phyloP scores from a whole-genome alignment of 1,284 basidiomycete genomes.

The Tilletia setariae region DNA sequence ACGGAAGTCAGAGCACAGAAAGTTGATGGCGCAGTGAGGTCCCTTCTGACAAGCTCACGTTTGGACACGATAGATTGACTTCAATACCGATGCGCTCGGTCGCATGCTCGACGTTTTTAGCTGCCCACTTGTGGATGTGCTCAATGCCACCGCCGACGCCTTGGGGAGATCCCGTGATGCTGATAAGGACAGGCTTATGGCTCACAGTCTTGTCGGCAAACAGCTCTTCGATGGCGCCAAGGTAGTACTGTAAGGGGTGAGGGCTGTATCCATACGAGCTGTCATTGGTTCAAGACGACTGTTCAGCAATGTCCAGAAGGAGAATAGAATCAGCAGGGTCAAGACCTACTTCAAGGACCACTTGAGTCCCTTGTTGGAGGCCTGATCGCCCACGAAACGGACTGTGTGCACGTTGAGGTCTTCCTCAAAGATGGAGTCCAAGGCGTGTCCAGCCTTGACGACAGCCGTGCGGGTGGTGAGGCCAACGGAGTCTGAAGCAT shows the following conservation, averaged over 20 bases:
- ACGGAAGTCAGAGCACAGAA: background rate
- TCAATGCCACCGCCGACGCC: background rate
- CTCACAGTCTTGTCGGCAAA: background rate
- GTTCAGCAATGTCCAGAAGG: background rate
- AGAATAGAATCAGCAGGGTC: too few relatives aligned
- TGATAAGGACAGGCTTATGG: background rate
- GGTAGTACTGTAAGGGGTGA: background rate
- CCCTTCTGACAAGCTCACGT: background rate
- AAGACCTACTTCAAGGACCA: background rate
- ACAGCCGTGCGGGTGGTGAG: background rate
- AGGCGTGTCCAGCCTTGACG: background rate
- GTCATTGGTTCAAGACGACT: background rate
- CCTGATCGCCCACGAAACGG: background rate
- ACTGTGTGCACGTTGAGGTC: background rate
- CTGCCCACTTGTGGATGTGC: background rate
- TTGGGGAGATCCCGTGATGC: background rate
- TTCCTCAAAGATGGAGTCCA: background rate
- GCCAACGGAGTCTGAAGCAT: background rate
- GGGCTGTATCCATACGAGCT: constrained; percentile 1
- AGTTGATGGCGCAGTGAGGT: too few relatives aligned
- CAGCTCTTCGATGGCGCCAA: background rate
- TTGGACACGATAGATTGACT: background rate
- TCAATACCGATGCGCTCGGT: background rate
- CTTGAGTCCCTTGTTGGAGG: background rate
- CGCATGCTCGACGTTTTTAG: background rate